Evolutionary conservation across 768 basidiomycete genomes (phyloP).

Genomic region (Leccinum fibrillosum): DNA sequence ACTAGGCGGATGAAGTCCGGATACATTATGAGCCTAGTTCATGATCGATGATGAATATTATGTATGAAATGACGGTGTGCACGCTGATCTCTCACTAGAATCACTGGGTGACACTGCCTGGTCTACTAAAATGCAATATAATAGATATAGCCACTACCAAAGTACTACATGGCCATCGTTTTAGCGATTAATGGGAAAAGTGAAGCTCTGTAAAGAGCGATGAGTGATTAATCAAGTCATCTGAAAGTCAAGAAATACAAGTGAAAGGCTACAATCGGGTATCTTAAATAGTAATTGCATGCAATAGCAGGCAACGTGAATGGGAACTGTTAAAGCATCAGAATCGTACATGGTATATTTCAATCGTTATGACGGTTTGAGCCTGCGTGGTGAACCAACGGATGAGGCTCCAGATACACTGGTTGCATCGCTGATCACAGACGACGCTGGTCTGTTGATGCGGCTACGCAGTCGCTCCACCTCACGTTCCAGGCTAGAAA

Average conservation of each 20-base stretch:
- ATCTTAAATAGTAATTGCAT: constrained; percentile 20
- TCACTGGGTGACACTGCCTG: background rate
- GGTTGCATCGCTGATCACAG: constrained; percentile 24
- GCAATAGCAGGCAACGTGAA: background rate
- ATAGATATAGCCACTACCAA: background rate
- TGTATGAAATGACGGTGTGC: too few relatives aligned
- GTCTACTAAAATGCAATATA: background rate
- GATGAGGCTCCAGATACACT: constrained; percentile 21
- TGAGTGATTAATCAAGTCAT: background rate
- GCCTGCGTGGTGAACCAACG: constrained; percentile 28
- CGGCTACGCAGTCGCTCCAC: constrained; percentile 67
- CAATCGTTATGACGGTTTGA: constrained; percentile 19
- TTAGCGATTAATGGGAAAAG: background rate
- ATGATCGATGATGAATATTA: too few relatives aligned
- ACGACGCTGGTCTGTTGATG: constrained; percentile 55
- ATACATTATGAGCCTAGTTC: too few relatives aligned
- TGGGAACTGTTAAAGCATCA: background rate
- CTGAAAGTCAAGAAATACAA: background rate
- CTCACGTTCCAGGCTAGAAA: constrained; percentile 55
- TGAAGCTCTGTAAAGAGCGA: background rate
- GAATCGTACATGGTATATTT: background rate
- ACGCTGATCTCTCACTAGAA: too few relatives aligned
- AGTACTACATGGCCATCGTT: background rate
- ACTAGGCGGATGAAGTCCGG: too few relatives aligned
- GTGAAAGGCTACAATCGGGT: constrained; percentile 17